These are phyloP conservation scores for Botryosphaeria agaves DNA, from an alignment of 2,329 filamentous ascomycete genomes.

Conservation along the genomic window DNA sequence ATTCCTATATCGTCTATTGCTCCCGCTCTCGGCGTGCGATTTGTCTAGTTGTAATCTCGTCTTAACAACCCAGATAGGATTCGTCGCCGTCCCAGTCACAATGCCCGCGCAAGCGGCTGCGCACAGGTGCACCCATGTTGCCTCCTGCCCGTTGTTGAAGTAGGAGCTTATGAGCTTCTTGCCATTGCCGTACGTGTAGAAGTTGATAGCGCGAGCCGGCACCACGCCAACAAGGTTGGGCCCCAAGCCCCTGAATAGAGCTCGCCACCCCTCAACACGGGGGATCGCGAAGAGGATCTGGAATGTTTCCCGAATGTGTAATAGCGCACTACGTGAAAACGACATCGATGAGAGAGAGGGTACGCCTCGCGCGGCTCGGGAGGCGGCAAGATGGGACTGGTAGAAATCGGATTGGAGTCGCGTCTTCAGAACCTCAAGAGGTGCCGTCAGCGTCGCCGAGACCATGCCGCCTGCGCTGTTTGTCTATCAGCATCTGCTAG, in stretches of 20 bases:
- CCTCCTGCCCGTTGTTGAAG: slow-evolving; percentile 52
- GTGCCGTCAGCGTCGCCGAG: slow-evolving; percentile 78
- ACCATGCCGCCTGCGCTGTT: slow-evolving; percentile 74
- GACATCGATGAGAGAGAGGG: slow-evolving; percentile 40
- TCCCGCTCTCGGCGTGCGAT: slow-evolving; percentile 45
- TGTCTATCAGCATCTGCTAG: too few species aligned
- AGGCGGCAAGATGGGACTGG: slow-evolving; percentile 59
- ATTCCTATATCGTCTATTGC: slow-evolving; percentile 61
- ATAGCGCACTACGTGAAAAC: slow-evolving; percentile 44
- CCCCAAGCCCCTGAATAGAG: slow-evolving; percentile 82
- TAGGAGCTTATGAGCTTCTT: slow-evolving; percentile 65
- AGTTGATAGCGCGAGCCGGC: slow-evolving; percentile 80
- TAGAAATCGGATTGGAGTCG: slow-evolving; percentile 90
- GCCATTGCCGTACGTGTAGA: slow-evolving; percentile 83
- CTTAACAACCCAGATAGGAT: slow-evolving; percentile 95
- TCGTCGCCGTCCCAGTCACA: slow-evolving; percentile 77
- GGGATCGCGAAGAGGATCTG: slow-evolving; percentile 74
- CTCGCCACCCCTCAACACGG: slow-evolving; percentile 63
- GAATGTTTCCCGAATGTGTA: slow-evolving; percentile 72
- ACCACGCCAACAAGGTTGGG: slow-evolving; percentile 83
- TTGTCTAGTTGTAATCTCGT: slow-evolving; percentile 85
- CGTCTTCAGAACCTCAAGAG: slow-evolving; percentile 86
- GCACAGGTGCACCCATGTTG: slow-evolving; percentile 59
- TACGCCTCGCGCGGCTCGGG: slow-evolving; percentile 40
- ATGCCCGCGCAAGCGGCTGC: slow-evolving; percentile 66